A percentile compares a stretch with the other conserved stretches of the same genome.
Conservation (phyloP, 2,329 filamentous ascomycete genomes). For the Helminthosporium solani region DNA sequence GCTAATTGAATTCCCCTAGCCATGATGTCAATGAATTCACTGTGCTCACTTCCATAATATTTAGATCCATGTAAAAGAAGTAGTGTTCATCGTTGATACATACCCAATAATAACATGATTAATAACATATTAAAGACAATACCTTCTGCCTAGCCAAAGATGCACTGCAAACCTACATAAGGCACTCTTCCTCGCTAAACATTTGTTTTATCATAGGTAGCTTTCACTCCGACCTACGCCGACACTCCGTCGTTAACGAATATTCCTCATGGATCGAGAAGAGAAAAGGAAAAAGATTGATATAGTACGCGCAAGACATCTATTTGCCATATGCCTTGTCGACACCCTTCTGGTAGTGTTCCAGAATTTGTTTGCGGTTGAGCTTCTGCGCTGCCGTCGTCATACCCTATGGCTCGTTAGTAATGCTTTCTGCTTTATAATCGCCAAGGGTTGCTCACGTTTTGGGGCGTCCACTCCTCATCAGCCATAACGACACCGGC, state of each 20-base stretch:
- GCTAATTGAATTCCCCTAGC: no score
- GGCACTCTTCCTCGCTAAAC: no score
- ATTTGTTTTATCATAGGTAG: no score
- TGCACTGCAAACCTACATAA: no score
- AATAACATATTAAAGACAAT: no score
- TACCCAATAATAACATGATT: no score
- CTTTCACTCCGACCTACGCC: neutral
- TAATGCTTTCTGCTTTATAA: neutral
- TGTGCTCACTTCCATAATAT: no score
- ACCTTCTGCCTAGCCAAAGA: no score
- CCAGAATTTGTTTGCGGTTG: slow-evolving; percentile 52
- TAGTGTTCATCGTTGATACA: no score
- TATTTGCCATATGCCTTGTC: slow-evolving; percentile 47
- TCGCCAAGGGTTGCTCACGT: slow-evolving; percentile 59
- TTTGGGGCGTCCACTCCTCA: slow-evolving; percentile 85
- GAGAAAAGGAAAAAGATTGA: neutral
- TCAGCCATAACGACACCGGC: slow-evolving; percentile 75
- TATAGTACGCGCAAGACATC: neutral
- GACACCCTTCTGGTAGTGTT: slow-evolving; percentile 55
- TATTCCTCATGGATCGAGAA: neutral
- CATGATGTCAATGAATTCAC: no score
- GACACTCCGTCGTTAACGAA: neutral
- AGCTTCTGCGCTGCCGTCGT: slow-evolving; percentile 56
- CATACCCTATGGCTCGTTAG: slow-evolving; percentile 43
- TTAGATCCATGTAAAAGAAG: no score